These are phyloP conservation scores for Kwoniella heveanensis DNA, from an alignment of 768 basidiomycete species.

Conservation along the genomic window DNA sequence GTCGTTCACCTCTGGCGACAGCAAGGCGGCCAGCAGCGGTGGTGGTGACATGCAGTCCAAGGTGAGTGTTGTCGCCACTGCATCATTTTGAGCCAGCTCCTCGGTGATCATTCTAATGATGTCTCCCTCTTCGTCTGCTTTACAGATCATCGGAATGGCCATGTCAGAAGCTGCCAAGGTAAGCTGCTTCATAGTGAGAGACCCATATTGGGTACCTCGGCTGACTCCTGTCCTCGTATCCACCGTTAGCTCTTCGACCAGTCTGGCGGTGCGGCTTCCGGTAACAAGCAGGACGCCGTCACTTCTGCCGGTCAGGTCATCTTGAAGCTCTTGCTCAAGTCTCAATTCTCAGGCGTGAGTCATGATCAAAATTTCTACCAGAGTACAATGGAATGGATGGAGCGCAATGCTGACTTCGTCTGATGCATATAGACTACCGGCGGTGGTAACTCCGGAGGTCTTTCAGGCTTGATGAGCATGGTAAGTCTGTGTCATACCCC, in stretches of 20 bases:
- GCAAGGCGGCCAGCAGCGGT: conserved; percentile 49
- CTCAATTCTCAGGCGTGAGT: conserved; percentile 52
- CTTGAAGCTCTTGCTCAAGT: conserved; percentile 72
- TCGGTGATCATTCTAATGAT: too few relatives aligned
- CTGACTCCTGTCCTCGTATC: neutral
- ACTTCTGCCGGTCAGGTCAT: conserved; percentile 82
- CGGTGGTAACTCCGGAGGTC: conserved; percentile 61
- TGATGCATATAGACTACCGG: conserved; percentile 62
- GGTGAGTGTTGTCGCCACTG: conserved; percentile 16
- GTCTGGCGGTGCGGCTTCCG: conserved; percentile 65
- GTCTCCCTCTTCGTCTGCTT: neutral
- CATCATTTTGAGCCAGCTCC: too few relatives aligned
- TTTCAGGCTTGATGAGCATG: conserved; percentile 65
- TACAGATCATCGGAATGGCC: conserved; percentile 75
- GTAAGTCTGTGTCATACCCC: conserved; percentile 58
- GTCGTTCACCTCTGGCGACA: conserved; percentile 65
- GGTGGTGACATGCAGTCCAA: conserved; percentile 60
- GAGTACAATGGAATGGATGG: too few relatives aligned
- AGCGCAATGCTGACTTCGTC: conserved; percentile 54
- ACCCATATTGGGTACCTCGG: neutral
- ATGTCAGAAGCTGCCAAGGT: conserved; percentile 68
- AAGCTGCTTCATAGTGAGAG: neutral
- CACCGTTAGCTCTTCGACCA: conserved; percentile 68
- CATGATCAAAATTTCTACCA: neutral
- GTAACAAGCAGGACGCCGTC: conserved; percentile 71